Conservation (phyloP, 1,284 basidiomycete genomes). For the Moesziomyces antarcticus region DNA sequence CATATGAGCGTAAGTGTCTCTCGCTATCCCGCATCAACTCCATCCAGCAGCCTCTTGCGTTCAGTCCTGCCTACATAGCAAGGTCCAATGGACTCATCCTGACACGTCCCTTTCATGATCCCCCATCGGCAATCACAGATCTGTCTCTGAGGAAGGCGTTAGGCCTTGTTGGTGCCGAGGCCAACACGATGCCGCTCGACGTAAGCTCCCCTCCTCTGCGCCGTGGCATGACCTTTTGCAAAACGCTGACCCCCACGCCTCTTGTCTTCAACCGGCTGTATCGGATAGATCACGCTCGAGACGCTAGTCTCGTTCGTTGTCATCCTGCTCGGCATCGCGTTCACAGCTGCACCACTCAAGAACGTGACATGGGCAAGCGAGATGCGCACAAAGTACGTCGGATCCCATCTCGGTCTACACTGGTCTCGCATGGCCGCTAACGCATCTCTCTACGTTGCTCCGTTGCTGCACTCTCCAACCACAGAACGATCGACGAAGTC, state of each 20-base stretch:
- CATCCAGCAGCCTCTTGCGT: too few species aligned
- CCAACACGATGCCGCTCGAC: conserved; percentile 46
- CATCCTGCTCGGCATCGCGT: conserved; percentile 77
- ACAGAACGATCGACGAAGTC: conserved; percentile 81
- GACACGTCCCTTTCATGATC: background rate
- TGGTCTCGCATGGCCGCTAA: background rate
- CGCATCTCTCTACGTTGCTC: background rate
- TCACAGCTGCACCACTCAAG: conserved; percentile 77
- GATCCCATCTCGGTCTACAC: background rate
- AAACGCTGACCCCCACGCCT: background rate
- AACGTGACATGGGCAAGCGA: conserved; percentile 89
- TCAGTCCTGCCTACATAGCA: too few species aligned
- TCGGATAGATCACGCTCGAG: conserved; percentile 76
- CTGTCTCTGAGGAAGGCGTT: conserved; percentile 53
- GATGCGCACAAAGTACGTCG: conserved; percentile 78
- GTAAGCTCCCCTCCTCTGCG: conserved; percentile 19
- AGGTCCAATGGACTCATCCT: background rate
- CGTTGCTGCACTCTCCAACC: background rate
- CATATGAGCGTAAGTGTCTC: conserved; percentile 53
- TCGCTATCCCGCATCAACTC: too few species aligned
- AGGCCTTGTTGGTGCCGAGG: conserved; percentile 37
- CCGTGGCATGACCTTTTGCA: background rate
- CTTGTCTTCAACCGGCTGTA: background rate
- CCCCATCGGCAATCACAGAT: conserved; percentile 10
- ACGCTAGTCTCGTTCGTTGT: conserved; percentile 75